Conservation (phyloP, 2,329 filamentous ascomycete species). For the Cladophialophora yegresii region DNA sequence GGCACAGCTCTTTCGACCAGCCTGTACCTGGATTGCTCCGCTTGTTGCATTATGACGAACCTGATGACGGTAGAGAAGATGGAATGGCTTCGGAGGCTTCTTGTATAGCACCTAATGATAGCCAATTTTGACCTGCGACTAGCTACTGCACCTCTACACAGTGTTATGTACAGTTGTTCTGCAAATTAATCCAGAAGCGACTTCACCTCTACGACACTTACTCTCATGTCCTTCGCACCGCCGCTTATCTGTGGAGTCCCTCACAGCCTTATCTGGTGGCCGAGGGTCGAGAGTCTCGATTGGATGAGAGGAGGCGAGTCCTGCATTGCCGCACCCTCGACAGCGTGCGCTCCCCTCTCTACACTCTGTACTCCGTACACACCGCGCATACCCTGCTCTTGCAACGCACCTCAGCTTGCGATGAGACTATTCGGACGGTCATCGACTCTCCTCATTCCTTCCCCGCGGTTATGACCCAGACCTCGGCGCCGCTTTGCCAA, state of each 20-base stretch:
- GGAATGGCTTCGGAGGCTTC: not conserved
- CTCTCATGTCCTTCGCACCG: not conserved
- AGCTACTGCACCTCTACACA: not conserved
- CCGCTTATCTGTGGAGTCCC: not conserved
- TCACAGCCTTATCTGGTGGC: not conserved
- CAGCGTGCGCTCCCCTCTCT: not conserved
- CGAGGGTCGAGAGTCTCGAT: not conserved
- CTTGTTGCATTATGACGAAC: not conserved
- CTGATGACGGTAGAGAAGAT: not conserved
- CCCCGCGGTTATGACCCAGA: slow-evolving; percentile 1
- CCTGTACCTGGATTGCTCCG: not conserved
- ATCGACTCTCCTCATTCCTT: not conserved
- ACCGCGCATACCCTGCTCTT: not conserved
- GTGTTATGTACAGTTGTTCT: too few relatives aligned
- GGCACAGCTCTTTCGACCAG: not conserved
- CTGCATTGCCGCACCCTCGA: not conserved
- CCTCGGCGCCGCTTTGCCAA: not conserved
- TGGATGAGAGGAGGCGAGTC: not conserved
- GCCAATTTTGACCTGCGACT: not conserved
- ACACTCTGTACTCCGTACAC: too few relatives aligned
- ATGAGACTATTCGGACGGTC: slow-evolving; percentile 1
- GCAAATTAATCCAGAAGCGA: not conserved
- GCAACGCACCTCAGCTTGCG: not conserved
- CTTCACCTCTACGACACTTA: not conserved
- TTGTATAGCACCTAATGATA: slow-evolving; percentile 1